Percentiles rank a stretch among this genome's conserved stretches.
These are phyloP conservation scores for Filobasidium floriforme DNA, from an alignment of 768 basidiomycete genomes.

Conservation along the genomic window DNA sequence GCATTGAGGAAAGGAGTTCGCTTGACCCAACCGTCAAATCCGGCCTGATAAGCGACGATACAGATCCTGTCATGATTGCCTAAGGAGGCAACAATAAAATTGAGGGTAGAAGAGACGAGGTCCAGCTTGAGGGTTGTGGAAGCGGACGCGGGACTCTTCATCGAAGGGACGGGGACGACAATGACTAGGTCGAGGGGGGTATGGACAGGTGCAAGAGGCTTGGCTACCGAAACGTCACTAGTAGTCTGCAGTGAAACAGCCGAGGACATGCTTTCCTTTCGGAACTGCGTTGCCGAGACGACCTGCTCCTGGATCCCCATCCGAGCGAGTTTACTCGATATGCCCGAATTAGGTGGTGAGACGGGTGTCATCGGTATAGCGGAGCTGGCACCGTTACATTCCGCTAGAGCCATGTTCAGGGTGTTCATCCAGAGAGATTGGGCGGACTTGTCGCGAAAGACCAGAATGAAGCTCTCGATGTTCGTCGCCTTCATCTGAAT, in stretches of 20 bases:
- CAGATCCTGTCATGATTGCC: conserved; percentile 73
- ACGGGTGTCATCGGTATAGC: conserved; percentile 11
- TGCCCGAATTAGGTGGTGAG: conserved; percentile 14
- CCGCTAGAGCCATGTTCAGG: conserved; percentile 64
- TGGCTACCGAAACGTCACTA: conserved; percentile 43
- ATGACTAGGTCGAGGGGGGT: conserved; percentile 87
- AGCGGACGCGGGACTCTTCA: conserved; percentile 56
- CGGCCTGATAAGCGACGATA: conserved; percentile 87
- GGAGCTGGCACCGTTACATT: conserved; percentile 23
- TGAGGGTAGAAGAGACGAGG: conserved; percentile 78
- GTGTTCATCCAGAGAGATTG: conserved; percentile 82
- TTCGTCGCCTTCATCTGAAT: conserved; percentile 96
- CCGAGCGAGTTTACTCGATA: conserved; percentile 17
- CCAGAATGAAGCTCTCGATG: conserved; percentile 87
- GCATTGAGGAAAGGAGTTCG: conserved; percentile 86
- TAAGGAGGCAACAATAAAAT: conserved; percentile 73
- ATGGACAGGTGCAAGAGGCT: conserved; percentile 70
- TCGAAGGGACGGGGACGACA: conserved; percentile 70
- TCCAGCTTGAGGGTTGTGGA: conserved; percentile 60
- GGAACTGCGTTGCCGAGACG: conserved; percentile 51
- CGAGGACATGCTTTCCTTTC: not conserved
- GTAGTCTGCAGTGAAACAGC: not conserved
- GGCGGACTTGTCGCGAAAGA: conserved; percentile 83
- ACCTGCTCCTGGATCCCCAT: conserved; percentile 20
- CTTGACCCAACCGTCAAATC: conserved; percentile 67